Conservation (phyloP, 2,329 filamentous ascomycete species). For the Talaromyces sp. region DNA sequence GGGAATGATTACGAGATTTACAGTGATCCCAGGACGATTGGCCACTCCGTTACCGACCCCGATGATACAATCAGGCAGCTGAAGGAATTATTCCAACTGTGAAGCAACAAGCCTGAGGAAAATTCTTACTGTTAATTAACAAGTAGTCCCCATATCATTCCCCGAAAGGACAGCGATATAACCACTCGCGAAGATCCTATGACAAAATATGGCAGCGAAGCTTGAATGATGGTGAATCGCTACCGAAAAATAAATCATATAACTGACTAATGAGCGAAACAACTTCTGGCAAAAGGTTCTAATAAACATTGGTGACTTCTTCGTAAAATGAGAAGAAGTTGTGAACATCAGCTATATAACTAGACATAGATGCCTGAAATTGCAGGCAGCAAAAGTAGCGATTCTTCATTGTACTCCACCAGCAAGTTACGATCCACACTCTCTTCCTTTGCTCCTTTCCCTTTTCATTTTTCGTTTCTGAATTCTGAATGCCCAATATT, state of each 20-base stretch:
- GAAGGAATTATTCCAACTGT: conserved; percentile 73
- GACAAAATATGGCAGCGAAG: no score
- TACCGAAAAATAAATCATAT: neutral
- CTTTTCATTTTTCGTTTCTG: neutral
- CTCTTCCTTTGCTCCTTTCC: neutral
- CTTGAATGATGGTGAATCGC: neutral
- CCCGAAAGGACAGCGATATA: neutral
- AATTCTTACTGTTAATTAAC: neutral
- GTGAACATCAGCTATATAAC: neutral
- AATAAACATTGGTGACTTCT: neutral
- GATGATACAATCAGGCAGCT: conserved; percentile 76
- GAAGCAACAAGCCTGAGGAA: neutral
- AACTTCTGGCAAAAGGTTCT: neutral
- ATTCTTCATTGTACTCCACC: neutral
- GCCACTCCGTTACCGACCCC: conserved; percentile 75
- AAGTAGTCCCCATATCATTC: no score
- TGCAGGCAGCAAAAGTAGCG: neutral
- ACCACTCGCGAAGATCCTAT: neutral
- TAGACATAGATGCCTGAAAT: neutral
- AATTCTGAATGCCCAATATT: neutral
- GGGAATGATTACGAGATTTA: conserved; percentile 98
- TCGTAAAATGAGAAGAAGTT: neutral
- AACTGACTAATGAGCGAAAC: neutral
- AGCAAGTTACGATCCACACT: neutral
- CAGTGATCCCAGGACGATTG: conserved; percentile 70